Conservation (phyloP, 2,329 filamentous ascomycete genomes). For the Lachnellula hyalina region DNA sequence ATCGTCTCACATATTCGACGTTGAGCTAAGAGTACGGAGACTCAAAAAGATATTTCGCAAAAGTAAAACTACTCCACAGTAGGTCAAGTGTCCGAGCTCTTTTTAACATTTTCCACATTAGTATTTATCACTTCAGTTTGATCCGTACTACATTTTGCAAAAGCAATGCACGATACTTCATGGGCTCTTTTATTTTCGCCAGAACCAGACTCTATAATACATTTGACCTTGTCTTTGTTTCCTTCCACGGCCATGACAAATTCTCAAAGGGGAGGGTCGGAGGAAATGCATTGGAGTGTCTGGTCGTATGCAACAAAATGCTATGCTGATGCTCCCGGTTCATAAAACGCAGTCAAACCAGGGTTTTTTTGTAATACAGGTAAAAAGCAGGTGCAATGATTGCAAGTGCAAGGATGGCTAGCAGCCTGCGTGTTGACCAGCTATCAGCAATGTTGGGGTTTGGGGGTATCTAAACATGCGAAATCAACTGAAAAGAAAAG, state of each 20-base stretch:
- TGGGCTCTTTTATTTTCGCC: too few species aligned
- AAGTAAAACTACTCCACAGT: too few species aligned
- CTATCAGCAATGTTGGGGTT: slow-evolving; percentile 20
- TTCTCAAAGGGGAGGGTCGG: background rate
- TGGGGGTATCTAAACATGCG: background rate
- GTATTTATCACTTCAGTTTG: too few species aligned
- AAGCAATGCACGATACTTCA: too few species aligned
- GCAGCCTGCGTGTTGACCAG: slow-evolving; percentile 20
- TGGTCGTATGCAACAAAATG: background rate
- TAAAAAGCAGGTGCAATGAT: slow-evolving; percentile 25
- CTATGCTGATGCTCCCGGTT: background rate
- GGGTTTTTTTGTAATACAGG: slow-evolving; percentile 9
- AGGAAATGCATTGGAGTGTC: background rate
- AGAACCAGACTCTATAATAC: too few species aligned
- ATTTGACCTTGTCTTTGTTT: background rate
- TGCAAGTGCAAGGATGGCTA: slow-evolving; percentile 21
- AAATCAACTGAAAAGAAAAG: background rate
- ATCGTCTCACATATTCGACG: too few species aligned
- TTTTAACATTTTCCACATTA: too few species aligned
- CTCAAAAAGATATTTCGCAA: too few species aligned
- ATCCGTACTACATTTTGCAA: too few species aligned
- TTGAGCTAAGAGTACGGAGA: too few species aligned
- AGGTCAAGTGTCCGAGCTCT: too few species aligned
- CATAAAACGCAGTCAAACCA: background rate
- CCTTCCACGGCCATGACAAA: background rate